A percentile compares a stretch with the other conserved stretches of the same genome.
phyloP scores from a whole-genome alignment of 2,329 filamentous ascomycete species.

The Didymella pomorum region DNA sequence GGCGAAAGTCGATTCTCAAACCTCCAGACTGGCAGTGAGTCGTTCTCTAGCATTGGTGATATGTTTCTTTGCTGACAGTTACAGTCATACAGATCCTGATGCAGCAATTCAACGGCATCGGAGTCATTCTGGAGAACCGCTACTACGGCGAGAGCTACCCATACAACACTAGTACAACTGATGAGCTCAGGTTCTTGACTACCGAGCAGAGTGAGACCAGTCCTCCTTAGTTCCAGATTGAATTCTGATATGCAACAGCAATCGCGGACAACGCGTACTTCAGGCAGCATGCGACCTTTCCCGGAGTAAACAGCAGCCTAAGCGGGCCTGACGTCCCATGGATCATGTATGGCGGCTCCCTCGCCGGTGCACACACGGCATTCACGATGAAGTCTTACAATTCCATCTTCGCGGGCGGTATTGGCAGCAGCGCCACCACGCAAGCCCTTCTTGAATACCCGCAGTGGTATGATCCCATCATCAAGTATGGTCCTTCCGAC shows the following conservation, averaged over 20 bases:
- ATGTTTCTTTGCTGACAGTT: slow-evolving; percentile 18
- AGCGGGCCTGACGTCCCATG: slow-evolving; percentile 57
- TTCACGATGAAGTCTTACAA: slow-evolving; percentile 59
- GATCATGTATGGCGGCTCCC: slow-evolving; percentile 57
- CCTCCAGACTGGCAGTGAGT: slow-evolving; percentile 52
- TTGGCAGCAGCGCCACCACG: slow-evolving; percentile 57
- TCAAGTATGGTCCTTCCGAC: slow-evolving; percentile 59
- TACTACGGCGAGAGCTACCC: slow-evolving; percentile 62
- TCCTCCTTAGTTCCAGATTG: not conserved
- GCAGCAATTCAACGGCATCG: slow-evolving; percentile 62
- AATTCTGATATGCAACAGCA: slow-evolving; percentile 28
- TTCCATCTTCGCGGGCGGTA: slow-evolving; percentile 58
- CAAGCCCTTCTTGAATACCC: slow-evolving; percentile 56
- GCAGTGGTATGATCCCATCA: slow-evolving; percentile 61
- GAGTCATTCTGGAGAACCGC: slow-evolving; percentile 63
- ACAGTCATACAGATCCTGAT: slow-evolving; percentile 62
- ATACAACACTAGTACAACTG: slow-evolving; percentile 58
- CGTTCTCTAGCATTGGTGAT: too few species aligned
- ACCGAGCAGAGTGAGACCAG: slow-evolving; percentile 56
- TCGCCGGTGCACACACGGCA: slow-evolving; percentile 56
- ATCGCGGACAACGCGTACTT: slow-evolving; percentile 63
- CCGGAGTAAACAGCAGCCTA: slow-evolving; percentile 54
- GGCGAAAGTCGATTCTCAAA: slow-evolving; percentile 52
- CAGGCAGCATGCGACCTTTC: slow-evolving; percentile 57
- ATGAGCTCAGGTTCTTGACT: slow-evolving; percentile 59